phyloP scores from a whole-genome alignment of 129 eudicot species.

The Pseudognaphalium luteoalbum region DNA sequence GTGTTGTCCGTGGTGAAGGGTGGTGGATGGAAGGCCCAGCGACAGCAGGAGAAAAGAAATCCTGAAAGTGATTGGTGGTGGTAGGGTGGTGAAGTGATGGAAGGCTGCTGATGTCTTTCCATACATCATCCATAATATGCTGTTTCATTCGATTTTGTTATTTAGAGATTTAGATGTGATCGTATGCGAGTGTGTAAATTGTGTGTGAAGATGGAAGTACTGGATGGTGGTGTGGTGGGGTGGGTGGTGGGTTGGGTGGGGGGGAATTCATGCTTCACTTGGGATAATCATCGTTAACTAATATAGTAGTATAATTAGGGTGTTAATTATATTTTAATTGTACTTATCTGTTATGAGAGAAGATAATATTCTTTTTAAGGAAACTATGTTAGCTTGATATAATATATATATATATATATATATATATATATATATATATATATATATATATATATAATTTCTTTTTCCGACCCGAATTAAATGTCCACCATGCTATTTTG shows the following conservation, averaged over 20 bases:
- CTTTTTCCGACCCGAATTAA: no score
- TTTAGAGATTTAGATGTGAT: background rate
- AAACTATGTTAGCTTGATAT: no score
- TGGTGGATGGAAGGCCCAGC: conserved; percentile 18
- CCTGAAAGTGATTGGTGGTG: conserved; percentile 35
- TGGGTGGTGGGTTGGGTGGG: no score
- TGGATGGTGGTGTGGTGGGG: background rate
- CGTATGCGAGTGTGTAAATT: background rate
- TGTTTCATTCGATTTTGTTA: background rate
- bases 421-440: no score
- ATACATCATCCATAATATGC: conserved; percentile 42
- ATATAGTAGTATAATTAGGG: background rate
- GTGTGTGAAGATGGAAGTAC: background rate
- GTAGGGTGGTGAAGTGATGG: conserved; percentile 40
- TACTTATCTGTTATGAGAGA: no score
- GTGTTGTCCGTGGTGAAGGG: conserved; percentile 6
- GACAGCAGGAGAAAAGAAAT: conserved; percentile 28
- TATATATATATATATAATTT: no score
- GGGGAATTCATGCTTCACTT: background rate
- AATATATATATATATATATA: no score
- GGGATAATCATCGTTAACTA: background rate
- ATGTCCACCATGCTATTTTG: no score
- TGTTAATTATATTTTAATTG: background rate
- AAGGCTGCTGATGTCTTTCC: conserved; percentile 39
- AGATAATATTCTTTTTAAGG: no score